Evolutionary conservation across 2,329 filamentous ascomycete genomes (phyloP).

Genomic region (Diaporthe ampelina): DNA sequence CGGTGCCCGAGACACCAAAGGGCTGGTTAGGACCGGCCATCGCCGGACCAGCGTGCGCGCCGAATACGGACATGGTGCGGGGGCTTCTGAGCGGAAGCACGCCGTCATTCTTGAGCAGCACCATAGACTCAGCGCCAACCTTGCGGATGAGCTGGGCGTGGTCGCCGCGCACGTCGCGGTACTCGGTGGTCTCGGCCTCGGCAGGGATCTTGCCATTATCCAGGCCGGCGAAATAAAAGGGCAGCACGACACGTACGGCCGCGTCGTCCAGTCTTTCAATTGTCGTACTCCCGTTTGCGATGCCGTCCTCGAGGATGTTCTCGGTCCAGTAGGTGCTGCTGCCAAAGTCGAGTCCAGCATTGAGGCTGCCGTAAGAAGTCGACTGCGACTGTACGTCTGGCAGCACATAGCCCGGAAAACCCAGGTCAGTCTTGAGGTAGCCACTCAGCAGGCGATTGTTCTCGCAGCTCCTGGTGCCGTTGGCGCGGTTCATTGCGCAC

Average conservation of each 20-base stretch:
- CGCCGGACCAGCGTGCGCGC: slow-evolving; percentile 72
- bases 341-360: slow-evolving; percentile 78
- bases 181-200: slow-evolving; percentile 66
- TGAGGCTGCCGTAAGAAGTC: slow-evolving; percentile 69
- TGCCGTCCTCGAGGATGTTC: slow-evolving; percentile 69
- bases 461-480: slow-evolving; percentile 71
- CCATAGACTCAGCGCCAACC: slow-evolving; percentile 69
- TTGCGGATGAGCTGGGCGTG: slow-evolving; percentile 67
- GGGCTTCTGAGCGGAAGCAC: slow-evolving; percentile 68
- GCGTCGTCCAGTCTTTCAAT: slow-evolving; percentile 71
- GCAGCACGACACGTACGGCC: slow-evolving; percentile 57
- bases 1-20: slow-evolving; percentile 36
- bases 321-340: slow-evolving; percentile 67
- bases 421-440: slow-evolving; percentile 73
- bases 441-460: slow-evolving; percentile 78
- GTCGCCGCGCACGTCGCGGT: slow-evolving; percentile 61
- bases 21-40: slow-evolving; percentile 60
- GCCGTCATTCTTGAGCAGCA: slow-evolving; percentile 74
- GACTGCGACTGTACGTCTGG: slow-evolving; percentile 78
- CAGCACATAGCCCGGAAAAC: slow-evolving; percentile 75
- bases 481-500: slow-evolving; percentile 39
- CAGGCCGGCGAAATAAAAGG: slow-evolving; percentile 70
- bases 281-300: slow-evolving; percentile 72
- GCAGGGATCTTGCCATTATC: slow-evolving; percentile 60
- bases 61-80: slow-evolving; percentile 59